Conservation (phyloP, 1,284 basidiomycete genomes). For the Puccinia polysora region DNA sequence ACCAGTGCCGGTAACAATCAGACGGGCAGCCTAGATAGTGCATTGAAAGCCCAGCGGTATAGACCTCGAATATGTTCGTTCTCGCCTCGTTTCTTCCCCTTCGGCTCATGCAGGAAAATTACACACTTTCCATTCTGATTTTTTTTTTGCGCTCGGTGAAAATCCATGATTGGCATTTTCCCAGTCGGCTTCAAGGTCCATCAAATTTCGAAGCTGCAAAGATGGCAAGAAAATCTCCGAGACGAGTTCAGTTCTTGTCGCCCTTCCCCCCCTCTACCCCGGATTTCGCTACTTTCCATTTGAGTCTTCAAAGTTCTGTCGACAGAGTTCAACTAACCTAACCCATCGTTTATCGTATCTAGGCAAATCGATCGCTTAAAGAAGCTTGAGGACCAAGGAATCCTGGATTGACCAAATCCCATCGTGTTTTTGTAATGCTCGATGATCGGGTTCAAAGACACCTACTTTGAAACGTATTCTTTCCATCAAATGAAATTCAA, state of each 20-base stretch:
- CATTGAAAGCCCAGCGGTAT: conserved; percentile 80
- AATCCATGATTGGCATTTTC: neutral
- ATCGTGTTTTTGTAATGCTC: neutral
- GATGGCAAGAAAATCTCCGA: conserved; percentile 85
- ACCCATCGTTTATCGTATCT: neutral
- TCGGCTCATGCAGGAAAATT: too few relatives aligned
- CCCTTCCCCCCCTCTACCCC: neutral
- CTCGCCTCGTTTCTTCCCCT: neutral
- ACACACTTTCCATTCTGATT: too few relatives aligned
- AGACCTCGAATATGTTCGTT: conserved; percentile 68
- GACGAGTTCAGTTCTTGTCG: conserved; percentile 62
- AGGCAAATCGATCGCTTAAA: conserved; percentile 22
- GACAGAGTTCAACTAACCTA: neutral
- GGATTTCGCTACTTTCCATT: neutral
- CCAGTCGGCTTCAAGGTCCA: conserved; percentile 79
- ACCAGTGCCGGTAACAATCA: conserved; percentile 55
- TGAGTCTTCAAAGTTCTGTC: too few relatives aligned
- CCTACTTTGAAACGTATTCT: too few relatives aligned
- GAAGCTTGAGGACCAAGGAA: conserved; percentile 10
- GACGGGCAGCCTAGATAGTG: conserved; percentile 56
- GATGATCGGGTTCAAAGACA: too few relatives aligned
- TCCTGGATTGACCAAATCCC: neutral
- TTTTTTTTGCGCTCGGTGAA: too few relatives aligned
- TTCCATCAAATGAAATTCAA: too few relatives aligned
- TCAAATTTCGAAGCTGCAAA: conserved; percentile 81